phyloP scores from a whole-genome alignment of 2,329 filamentous ascomycete species.

The Periconia digitata region DNA sequence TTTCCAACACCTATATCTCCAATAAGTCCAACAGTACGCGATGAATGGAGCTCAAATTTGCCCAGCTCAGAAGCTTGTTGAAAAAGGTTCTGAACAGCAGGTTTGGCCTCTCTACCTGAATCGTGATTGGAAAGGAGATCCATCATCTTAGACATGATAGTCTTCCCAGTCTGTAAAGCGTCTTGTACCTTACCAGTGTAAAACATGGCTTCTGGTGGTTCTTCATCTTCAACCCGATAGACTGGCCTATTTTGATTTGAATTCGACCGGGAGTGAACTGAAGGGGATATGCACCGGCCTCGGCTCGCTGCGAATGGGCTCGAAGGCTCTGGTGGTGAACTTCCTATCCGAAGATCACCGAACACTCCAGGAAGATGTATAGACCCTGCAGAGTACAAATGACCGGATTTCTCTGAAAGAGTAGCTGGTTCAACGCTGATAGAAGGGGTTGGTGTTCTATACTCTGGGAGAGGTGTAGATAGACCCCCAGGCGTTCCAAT shows the following conservation, averaged over 20 bases:
- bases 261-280: constrained; percentile 18
- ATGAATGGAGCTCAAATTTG: constrained; percentile 43
- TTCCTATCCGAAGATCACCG: no score
- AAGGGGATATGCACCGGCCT: constrained; percentile 13
- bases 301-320: background rate
- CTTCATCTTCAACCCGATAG: constrained; percentile 19
- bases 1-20: constrained; percentile 56
- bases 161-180: constrained; percentile 33
- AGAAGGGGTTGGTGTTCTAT: constrained; percentile 10
- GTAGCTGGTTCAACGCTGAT: constrained; percentile 10
- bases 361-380: no score
- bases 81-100: constrained; percentile 43
- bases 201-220: constrained; percentile 12
- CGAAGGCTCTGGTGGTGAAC: constrained; percentile 5
- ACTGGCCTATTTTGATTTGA: constrained; percentile 4
- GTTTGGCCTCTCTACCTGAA: constrained; percentile 42
- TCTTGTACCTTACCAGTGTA: constrained; percentile 12
- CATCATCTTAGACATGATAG: constrained; percentile 32
- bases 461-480: background rate
- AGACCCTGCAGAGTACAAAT: no score
- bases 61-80: constrained; percentile 36
- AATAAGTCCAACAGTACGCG: constrained; percentile 51
- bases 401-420: constrained; percentile 1
- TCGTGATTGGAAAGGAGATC: constrained; percentile 38
- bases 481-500: no score